Percentiles rank a stretch among this genome's conserved stretches.
Evolutionary conservation across 352 stramenopile genomes (phyloP).

Genomic region (Phytophthora multivora): DNA sequence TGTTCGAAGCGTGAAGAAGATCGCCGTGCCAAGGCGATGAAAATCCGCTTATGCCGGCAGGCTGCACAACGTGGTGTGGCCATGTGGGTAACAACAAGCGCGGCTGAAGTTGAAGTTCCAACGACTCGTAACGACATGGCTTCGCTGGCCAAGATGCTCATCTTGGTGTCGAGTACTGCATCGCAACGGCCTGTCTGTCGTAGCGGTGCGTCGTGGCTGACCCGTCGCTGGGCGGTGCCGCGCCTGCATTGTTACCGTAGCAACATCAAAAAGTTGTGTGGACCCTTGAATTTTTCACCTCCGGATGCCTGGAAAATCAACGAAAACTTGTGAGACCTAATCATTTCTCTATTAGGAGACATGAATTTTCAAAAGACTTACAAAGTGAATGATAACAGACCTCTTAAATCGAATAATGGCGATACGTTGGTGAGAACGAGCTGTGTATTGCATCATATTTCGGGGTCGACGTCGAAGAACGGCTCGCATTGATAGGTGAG

Average conservation of each 20-base stretch:
- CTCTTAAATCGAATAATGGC: constrained; percentile 10
- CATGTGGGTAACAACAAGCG: background rate
- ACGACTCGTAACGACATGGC: constrained; percentile 1
- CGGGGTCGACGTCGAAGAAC: constrained; percentile 11
- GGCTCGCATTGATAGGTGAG: constrained; percentile 13
- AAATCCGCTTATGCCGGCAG: background rate
- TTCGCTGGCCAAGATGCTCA: constrained; percentile 3
- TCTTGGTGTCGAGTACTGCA: constrained; percentile 1
- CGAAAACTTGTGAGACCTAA: constrained; percentile 8
- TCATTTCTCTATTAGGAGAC: constrained; percentile 8
- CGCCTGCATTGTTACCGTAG: background rate
- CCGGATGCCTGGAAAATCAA: constrained; percentile 9
- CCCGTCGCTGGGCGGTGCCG: constrained; percentile 10
- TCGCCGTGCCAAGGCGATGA: no score
- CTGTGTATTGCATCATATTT: constrained; percentile 1
- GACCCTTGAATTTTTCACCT: constrained; percentile 6
- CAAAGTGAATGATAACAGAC: background rate
- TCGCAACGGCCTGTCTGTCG: background rate
- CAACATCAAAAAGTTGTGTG: constrained; percentile 7
- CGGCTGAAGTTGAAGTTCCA: constrained; percentile 7
- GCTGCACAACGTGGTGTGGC: background rate
- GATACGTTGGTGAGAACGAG: constrained; percentile 1
- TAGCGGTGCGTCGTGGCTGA: background rate
- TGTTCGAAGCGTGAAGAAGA: background rate
- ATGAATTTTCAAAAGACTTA: background rate